phyloP scores from a whole-genome alignment of 345 rosid species.

The Citropsis articulata region DNA sequence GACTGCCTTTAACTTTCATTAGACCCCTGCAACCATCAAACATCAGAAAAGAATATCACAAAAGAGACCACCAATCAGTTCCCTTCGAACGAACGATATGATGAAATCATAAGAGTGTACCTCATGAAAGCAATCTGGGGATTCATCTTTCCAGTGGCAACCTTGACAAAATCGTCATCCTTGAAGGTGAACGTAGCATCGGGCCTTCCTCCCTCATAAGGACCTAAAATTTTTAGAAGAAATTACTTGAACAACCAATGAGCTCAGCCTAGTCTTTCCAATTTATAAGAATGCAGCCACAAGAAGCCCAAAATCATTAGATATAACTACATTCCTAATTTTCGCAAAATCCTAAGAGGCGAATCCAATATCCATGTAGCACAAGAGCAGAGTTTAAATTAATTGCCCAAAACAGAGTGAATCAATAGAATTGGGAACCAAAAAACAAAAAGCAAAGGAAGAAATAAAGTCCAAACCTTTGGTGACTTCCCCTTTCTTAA shows the following conservation, averaged over 20 bases:
- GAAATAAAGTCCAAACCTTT: slow-evolving; percentile 57
- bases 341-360: not conserved
- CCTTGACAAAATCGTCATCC: slow-evolving; percentile 92
- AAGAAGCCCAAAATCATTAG: not conserved
- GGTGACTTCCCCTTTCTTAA: slow-evolving; percentile 84
- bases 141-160: slow-evolving; percentile 87
- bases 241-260: not conserved
- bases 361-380: not conserved
- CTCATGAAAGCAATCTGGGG: slow-evolving; percentile 96
- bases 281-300: not conserved
- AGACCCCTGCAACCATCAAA: slow-evolving; percentile 63
- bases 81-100: not conserved
- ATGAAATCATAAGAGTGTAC: slow-evolving; percentile 23
- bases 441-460: not conserved
- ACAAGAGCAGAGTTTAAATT: not conserved
- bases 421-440: not conserved
- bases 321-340: not conserved
- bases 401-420: not conserved
- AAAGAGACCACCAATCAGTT: not conserved
- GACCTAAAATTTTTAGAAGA: slow-evolving; percentile 34
- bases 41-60: not conserved
- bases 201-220: slow-evolving; percentile 84
- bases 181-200: slow-evolving; percentile 81
- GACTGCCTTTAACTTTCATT: slow-evolving; percentile 93
- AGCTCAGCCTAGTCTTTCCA: not conserved